phyloP scores from a whole-genome alignment of 495 filamentous ascomycete species.

The Neurospora africana region DNA sequence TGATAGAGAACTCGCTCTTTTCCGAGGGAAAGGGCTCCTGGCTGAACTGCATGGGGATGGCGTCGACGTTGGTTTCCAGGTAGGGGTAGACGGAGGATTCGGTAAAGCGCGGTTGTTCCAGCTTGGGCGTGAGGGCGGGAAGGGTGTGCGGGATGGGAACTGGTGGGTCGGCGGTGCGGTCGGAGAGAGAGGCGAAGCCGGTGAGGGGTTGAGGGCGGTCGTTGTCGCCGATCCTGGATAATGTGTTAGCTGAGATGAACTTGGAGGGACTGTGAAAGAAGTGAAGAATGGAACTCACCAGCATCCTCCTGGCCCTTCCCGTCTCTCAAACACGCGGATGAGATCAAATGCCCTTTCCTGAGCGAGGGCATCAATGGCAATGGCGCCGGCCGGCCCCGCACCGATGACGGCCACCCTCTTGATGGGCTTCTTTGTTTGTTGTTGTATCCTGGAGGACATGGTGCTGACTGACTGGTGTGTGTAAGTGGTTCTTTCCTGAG shows the following conservation, averaged over 20 bases:
- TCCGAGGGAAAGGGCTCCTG: slow-evolving; percentile 30
- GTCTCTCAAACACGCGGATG: slow-evolving; percentile 50
- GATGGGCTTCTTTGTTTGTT: slow-evolving; percentile 7
- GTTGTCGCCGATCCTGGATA: slow-evolving; percentile 33
- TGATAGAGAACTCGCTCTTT: slow-evolving; percentile 15
- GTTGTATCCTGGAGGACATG: not conserved
- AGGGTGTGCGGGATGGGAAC: slow-evolving; percentile 35
- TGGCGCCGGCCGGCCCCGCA: slow-evolving; percentile 47
- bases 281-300: slow-evolving; percentile 29
- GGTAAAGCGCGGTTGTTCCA: slow-evolving; percentile 35
- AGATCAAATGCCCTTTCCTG: slow-evolving; percentile 45
- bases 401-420: slow-evolving; percentile 51
- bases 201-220: slow-evolving; percentile 20
- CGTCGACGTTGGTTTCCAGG: slow-evolving; percentile 34
- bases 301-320: slow-evolving; percentile 46
- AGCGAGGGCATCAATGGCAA: slow-evolving; percentile 46
- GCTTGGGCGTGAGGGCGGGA: slow-evolving; percentile 34
- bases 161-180: slow-evolving; percentile 38
- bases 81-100: slow-evolving; percentile 38
- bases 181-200: slow-evolving; percentile 32
- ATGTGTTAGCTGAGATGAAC: not conserved
- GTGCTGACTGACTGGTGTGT: not conserved
- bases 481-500: not conserved
- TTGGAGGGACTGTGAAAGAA: not conserved
- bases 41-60: slow-evolving; percentile 27